A percentile compares a stretch with the other conserved stretches of the same genome.
Conservation (phyloP, 768 basidiomycete species). For the Antrodiella citrinella region DNA sequence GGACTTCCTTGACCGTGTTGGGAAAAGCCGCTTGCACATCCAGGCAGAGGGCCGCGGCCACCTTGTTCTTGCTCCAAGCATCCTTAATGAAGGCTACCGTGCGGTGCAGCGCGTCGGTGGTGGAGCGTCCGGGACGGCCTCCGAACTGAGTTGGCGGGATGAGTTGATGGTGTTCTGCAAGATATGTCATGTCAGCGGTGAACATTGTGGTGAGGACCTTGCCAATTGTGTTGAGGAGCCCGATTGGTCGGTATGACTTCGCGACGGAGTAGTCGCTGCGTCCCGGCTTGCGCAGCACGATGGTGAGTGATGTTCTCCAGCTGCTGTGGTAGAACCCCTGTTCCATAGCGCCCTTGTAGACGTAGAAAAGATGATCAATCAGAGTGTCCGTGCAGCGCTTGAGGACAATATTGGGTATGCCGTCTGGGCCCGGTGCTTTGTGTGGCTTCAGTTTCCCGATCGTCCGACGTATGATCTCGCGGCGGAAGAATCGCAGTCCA, state of each 20-base stretch:
- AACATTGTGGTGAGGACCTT: slow-evolving; percentile 23
- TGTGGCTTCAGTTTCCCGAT: slow-evolving; percentile 11
- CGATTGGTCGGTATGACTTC: slow-evolving; percentile 30
- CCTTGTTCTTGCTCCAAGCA: slow-evolving; percentile 14
- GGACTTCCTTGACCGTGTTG: slow-evolving; percentile 7
- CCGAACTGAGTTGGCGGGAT: slow-evolving; percentile 19
- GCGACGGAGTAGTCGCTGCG: slow-evolving; percentile 25
- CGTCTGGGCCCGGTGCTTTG: slow-evolving; percentile 19
- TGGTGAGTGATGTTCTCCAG: slow-evolving; percentile 21
- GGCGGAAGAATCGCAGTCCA: not conserved
- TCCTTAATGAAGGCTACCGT: slow-evolving; percentile 15
- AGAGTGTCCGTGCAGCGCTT: slow-evolving; percentile 10
- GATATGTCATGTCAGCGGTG: slow-evolving; percentile 15
- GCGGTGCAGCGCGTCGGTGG: slow-evolving; percentile 20
- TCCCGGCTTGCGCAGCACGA: slow-evolving; percentile 28
- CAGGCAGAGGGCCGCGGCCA: slow-evolving; percentile 23
- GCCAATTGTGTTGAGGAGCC: slow-evolving; percentile 23
- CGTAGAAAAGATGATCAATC: slow-evolving; percentile 3
- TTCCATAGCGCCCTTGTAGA: slow-evolving; percentile 13
- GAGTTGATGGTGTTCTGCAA: slow-evolving; percentile 22
- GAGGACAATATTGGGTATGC: slow-evolving; percentile 16
- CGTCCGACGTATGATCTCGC: slow-evolving; percentile 5
- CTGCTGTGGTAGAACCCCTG: slow-evolving; percentile 6
- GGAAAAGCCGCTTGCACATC: slow-evolving; percentile 29
- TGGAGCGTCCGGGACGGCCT: slow-evolving; percentile 15